Evolutionary conservation across 75 land plant species (phyloP), one percentile per base, ranked within the genome.

Genomic region (Larix kaempferi): DNA sequence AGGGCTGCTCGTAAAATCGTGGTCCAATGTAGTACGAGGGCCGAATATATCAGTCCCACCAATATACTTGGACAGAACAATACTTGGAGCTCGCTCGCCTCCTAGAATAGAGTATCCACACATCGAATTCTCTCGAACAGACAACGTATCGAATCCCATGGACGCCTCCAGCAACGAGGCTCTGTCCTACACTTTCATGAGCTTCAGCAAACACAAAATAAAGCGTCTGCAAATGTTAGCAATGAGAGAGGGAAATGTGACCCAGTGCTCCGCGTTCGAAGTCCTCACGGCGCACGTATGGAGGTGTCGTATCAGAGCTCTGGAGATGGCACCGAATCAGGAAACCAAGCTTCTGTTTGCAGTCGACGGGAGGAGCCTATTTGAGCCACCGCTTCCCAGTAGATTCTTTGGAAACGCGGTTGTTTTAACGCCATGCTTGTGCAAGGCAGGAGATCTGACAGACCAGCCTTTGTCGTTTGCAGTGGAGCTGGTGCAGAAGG

Each of bases 351-450:
- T 96, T 39, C 89, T 94, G 49, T 94, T 96, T 77, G 97, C 97
- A 1, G 99, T 96, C 2, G 99, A 96, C 69, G 94, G 86, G 16
- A 82, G 99, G 37, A 25, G 73, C 15, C 80, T 86, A 69, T 81
- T 94, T 49, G 56, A 76, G 6, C 99, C 99, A 22, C 91, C 94
- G 0, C 65, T 96, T 1, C 97, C 99, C 2, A 77, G 76, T 15
- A 87, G 90, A 6, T 96, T 84, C 89, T 85, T 84, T 59, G 99
- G 99, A 8, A 96, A 96, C 67, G 99, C 87, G 3, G 92, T 96
- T 22, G 91, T 92, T 59, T 81, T 96, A 19, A 90, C 99, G 1
- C 78, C 82, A 63, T 79, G 93, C 0, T 16, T 92, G 2, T 66
- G 84, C 41, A 84, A 57, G 13, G 92, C 94, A 11, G 89, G 85